Percentiles rank a stretch among this genome's conserved stretches.
Conservation (phyloP, 2,329 filamentous ascomycete genomes). For the Sordariomycetes sp. region DNA sequence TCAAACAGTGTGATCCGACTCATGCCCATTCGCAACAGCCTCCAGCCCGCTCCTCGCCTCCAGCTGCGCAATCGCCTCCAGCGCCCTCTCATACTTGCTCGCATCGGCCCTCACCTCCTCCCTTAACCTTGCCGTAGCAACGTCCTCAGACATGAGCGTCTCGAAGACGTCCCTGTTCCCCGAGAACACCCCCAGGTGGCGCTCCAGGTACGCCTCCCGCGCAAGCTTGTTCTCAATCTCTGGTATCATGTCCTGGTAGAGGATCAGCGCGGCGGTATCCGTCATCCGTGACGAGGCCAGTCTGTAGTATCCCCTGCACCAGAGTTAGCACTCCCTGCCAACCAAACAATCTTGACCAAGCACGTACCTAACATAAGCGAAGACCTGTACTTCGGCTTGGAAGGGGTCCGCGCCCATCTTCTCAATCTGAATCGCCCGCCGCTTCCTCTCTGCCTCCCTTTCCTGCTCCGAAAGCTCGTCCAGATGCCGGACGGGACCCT, state of each 20-base stretch:
- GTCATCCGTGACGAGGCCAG: conserved; percentile 52
- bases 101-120: conserved; percentile 26
- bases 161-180: conserved; percentile 19
- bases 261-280: conserved; percentile 35
- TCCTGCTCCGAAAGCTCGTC: conserved; percentile 32
- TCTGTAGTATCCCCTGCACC: conserved; percentile 50
- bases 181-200: conserved; percentile 24
- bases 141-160: conserved; percentile 34
- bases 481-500: conserved; percentile 16
- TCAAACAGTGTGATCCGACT: neutral
- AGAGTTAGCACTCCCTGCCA: neutral
- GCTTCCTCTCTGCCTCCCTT: conserved; percentile 25
- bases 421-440: conserved; percentile 24
- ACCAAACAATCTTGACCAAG: no score
- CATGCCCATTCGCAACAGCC: neutral
- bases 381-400: conserved; percentile 43
- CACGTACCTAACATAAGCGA: conserved; percentile 39
- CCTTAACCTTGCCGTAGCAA: conserved; percentile 23
- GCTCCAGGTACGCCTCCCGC: conserved; percentile 24
- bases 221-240: conserved; percentile 22
- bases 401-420: conserved; percentile 46
- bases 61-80: conserved; percentile 24
- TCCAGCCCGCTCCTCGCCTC: conserved; percentile 4
- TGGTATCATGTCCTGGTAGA: conserved; percentile 35
- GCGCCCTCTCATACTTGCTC: conserved; percentile 31